Evolutionary conservation across 768 basidiomycete species (phyloP).

Genomic region (Naganishia antarctica): DNA sequence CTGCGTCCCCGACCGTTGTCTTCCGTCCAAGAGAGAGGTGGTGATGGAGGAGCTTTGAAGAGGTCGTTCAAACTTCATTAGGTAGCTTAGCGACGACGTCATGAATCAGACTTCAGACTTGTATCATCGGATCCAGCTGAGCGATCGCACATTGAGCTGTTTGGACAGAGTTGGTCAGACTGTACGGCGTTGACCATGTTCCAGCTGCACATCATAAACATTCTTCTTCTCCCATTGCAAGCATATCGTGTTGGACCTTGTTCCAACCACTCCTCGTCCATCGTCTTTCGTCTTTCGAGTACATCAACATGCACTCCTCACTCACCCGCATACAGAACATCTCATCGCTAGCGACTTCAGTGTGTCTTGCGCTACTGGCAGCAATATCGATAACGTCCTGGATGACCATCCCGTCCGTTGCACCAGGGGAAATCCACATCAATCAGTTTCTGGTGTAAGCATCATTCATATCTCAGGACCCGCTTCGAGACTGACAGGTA

Average conservation of each 20-base stretch:
- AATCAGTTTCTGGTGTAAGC: slow-evolving; percentile 25
- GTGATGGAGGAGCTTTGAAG: background rate
- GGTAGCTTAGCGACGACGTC: background rate
- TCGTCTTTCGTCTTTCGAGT: too few relatives aligned
- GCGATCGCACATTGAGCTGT: too few relatives aligned
- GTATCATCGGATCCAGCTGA: background rate
- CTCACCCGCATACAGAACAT: slow-evolving; percentile 22
- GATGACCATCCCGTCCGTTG: slow-evolving; percentile 19
- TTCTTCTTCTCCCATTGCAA: too few relatives aligned
- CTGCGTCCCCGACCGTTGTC: too few relatives aligned
- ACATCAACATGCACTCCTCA: slow-evolving; percentile 22
- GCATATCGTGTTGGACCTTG: too few relatives aligned
- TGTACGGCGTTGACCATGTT: background rate
- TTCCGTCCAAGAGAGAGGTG: too few relatives aligned
- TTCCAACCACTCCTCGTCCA: too few relatives aligned
- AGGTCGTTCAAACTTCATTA: too few relatives aligned
- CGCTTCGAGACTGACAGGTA: background rate
- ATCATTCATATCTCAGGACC: too few relatives aligned
- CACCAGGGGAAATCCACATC: slow-evolving; percentile 21
- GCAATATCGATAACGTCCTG: slow-evolving; percentile 25
- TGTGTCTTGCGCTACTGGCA: slow-evolving; percentile 22
- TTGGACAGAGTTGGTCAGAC: too few relatives aligned
- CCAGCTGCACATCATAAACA: slow-evolving; percentile 1
- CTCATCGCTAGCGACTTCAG: slow-evolving; percentile 24
- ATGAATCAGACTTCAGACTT: background rate